phyloP scores from a whole-genome alignment of 1,284 basidiomycete species.

The Ustilago loliicola region DNA sequence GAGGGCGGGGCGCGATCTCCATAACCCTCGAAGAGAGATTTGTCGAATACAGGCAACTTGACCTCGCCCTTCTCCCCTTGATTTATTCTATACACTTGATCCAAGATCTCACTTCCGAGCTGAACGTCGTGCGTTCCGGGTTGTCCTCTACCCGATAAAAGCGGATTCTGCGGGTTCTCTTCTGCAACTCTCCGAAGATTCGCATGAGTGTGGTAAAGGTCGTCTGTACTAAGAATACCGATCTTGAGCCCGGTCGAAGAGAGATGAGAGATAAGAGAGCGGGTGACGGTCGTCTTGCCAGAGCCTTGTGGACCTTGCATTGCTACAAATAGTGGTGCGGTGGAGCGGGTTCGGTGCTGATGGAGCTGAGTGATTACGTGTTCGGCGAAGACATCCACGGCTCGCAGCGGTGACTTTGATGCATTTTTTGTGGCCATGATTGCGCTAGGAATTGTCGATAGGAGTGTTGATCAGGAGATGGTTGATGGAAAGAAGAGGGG shows the following conservation, averaged over 20 bases:
- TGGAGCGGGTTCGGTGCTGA: slow-evolving; percentile 11
- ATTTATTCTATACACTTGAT: slow-evolving; percentile 32
- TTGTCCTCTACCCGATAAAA: slow-evolving; percentile 42
- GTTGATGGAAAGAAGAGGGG: neutral
- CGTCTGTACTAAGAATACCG: slow-evolving; percentile 40
- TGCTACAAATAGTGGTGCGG: slow-evolving; percentile 40
- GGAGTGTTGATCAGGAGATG: neutral
- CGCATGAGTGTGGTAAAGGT: slow-evolving; percentile 40
- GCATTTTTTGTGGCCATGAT: slow-evolving; percentile 13
- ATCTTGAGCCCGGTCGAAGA: slow-evolving; percentile 1
- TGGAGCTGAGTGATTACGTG: slow-evolving; percentile 35
- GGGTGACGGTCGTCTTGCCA: slow-evolving; percentile 46
- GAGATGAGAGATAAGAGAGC: slow-evolving; percentile 24
- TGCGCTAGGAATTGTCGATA: too few relatives aligned
- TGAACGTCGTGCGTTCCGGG: slow-evolving; percentile 45
- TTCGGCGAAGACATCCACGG: slow-evolving; percentile 35
- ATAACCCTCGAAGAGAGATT: slow-evolving; percentile 37
- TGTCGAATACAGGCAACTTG: slow-evolving; percentile 41
- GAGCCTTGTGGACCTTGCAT: slow-evolving; percentile 56
- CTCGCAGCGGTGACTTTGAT: slow-evolving; percentile 7
- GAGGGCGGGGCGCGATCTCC: slow-evolving; percentile 29
- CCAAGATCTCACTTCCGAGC: slow-evolving; percentile 19
- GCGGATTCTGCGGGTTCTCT: slow-evolving; percentile 35
- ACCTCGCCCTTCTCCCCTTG: neutral
- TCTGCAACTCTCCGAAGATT: slow-evolving; percentile 27